These are phyloP conservation scores for Whalleya microplaca DNA, from an alignment of 2,329 filamentous ascomycete species.

Conservation along the genomic window DNA sequence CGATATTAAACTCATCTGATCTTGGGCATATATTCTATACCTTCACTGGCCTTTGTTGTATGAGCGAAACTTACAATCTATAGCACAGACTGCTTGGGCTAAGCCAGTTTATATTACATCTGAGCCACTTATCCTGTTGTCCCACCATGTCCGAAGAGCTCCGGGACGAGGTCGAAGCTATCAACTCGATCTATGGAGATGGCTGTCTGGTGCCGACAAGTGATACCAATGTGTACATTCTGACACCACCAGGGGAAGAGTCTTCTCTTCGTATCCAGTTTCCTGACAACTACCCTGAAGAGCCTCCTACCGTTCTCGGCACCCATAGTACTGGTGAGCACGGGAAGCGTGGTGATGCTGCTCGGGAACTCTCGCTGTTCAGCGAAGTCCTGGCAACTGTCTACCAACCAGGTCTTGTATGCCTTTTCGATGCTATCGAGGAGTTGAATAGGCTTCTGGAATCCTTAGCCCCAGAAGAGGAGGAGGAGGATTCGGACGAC, in stretches of 20 bases:
- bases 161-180: conserved; percentile 74
- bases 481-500: conserved; percentile 24
- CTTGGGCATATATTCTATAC: too few species aligned
- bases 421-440: conserved; percentile 90
- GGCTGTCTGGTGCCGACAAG: conserved; percentile 57
- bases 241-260: conserved; percentile 67
- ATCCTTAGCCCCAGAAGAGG: conserved; percentile 34
- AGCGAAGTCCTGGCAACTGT: conserved; percentile 67
- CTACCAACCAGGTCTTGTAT: conserved; percentile 76
- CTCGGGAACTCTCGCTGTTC: conserved; percentile 70
- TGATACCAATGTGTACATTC: conserved; percentile 55
- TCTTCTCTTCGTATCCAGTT: conserved; percentile 69
- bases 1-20: too few species aligned
- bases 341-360: conserved; percentile 72
- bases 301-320: conserved; percentile 72
- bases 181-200: conserved; percentile 82
- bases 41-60: too few species aligned
- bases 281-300: conserved; percentile 72
- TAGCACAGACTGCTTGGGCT: too few species aligned
- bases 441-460: conserved; percentile 58
- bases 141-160: conserved; percentile 61
- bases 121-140: too few species aligned
- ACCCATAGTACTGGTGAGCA: conserved; percentile 76
- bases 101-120: too few species aligned
- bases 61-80: too few species aligned